Conservation (phyloP, 2,329 filamentous ascomycete genomes). For the Phaeosphaeria sp. region DNA sequence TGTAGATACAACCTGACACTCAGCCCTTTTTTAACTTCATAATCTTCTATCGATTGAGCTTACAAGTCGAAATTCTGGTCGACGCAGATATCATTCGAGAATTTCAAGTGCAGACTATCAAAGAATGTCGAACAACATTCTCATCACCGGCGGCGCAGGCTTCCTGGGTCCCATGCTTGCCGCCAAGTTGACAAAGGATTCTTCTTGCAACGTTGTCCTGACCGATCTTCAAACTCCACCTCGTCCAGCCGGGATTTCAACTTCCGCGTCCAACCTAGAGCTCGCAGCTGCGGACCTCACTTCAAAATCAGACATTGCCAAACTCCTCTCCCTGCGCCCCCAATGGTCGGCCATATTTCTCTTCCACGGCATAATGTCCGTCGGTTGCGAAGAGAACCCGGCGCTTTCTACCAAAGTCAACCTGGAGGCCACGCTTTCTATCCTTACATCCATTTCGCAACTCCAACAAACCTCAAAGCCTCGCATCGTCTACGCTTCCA, state of each 20-base stretch:
- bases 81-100: not conserved
- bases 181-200: conserved; percentile 4
- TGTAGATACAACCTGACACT: not conserved
- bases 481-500: not conserved
- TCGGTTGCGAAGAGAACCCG: conserved; percentile 64
- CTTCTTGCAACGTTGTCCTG: conserved; percentile 2
- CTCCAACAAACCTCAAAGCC: not conserved
- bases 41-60: not conserved
- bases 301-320: conserved; percentile 1
- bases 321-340: conserved; percentile 5
- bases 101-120: not conserved
- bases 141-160: conserved; percentile 8
- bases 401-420: conserved; percentile 64
- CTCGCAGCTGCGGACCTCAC: not conserved
- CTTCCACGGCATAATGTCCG: conserved; percentile 70
- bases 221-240: conserved; percentile 7
- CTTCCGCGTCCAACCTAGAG: conserved; percentile 1
- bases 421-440: conserved; percentile 60
- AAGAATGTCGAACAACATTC: conserved; percentile 1
- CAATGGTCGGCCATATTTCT: conserved; percentile 50
- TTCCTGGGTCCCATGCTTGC: conserved; percentile 9
- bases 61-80: not conserved
- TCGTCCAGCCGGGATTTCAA: conserved; percentile 1
- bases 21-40: not conserved
- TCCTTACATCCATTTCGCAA: conserved; percentile 34